A percentile compares a stretch with the other conserved stretches of the same genome.
phyloP scores from a whole-genome alignment of 441 rosid genomes.

The Rhodomyrtus psidioides region DNA sequence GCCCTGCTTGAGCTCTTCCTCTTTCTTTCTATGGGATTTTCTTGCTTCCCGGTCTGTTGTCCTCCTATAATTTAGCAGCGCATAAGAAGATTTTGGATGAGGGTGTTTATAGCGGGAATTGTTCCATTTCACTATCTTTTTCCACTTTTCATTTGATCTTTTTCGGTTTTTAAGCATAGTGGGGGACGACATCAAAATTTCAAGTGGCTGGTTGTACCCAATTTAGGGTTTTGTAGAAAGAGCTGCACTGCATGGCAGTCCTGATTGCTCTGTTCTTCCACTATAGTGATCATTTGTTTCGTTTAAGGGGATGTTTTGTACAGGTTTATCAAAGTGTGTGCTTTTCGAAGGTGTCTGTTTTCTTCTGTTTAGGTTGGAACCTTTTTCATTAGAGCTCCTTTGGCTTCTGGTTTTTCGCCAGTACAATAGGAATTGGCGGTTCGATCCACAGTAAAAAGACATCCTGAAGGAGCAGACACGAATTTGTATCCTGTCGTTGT shows the following conservation, averaged over 20 bases:
- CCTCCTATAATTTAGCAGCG: slow-evolving; percentile 37
- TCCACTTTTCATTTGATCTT: neutral
- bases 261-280: neutral
- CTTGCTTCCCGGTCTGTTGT: slow-evolving; percentile 10
- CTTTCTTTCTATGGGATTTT: slow-evolving; percentile 16
- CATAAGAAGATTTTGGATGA: slow-evolving; percentile 36
- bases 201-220: neutral
- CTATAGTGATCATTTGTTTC: neutral
- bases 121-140: slow-evolving; percentile 14
- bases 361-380: neutral
- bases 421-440: neutral
- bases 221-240: neutral
- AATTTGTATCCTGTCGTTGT: neutral
- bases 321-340: neutral
- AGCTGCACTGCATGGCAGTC: neutral
- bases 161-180: neutral
- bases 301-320: neutral
- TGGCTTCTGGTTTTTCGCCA: neutral
- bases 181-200: slow-evolving; percentile 2
- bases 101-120: slow-evolving; percentile 34
- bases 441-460: neutral
- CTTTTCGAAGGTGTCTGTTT: neutral
- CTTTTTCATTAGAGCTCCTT: neutral
- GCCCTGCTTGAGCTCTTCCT: slow-evolving; percentile 12
- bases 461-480: neutral